phyloP scores from a whole-genome alignment of 306 rosid species.

The Inga oerstediana region DNA sequence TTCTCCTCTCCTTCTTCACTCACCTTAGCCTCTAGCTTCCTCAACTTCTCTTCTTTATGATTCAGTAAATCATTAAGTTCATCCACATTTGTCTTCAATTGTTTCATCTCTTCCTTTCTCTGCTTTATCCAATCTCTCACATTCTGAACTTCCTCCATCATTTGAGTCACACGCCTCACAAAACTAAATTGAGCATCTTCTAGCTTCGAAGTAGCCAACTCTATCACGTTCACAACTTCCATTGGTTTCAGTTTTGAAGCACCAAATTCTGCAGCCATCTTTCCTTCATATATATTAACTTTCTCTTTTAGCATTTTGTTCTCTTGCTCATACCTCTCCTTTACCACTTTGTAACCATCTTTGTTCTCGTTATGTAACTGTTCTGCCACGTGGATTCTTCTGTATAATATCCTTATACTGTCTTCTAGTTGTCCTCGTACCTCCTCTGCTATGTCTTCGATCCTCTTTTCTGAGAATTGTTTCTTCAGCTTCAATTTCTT shows the following conservation, averaged over 20 bases:
- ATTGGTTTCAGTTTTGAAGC: background rate
- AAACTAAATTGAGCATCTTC: constrained; percentile 33
- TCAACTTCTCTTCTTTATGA: constrained; percentile 60
- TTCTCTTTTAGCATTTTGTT: constrained; percentile 40
- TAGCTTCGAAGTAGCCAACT: constrained; percentile 35
- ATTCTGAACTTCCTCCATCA: constrained; percentile 44
- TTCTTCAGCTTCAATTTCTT: constrained; percentile 31
- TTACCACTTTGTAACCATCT: constrained; percentile 44
- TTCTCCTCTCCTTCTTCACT: constrained; percentile 71
- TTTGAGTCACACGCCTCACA: constrained; percentile 34
- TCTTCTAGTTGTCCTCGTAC: constrained; percentile 55
- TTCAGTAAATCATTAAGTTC: constrained; percentile 34
- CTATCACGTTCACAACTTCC: constrained; percentile 32
- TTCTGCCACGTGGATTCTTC: constrained; percentile 70
- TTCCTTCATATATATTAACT: constrained; percentile 47
- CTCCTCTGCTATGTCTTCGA: constrained; percentile 61
- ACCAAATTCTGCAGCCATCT: constrained; percentile 22
- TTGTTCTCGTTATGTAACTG: constrained; percentile 65
- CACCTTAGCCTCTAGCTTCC: constrained; percentile 58
- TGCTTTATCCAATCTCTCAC: constrained; percentile 50
- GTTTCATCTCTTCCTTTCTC: constrained; percentile 42
- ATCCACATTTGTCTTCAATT: constrained; percentile 34
- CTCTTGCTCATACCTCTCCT: constrained; percentile 51
- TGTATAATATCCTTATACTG: constrained; percentile 54
- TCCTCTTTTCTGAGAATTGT: constrained; percentile 50